Evolutionary conservation across 108 stramenopile genomes (phyloP), one percentile per base, ranked within the genome.

Genomic region (Cyclotella cryptica): DNA sequence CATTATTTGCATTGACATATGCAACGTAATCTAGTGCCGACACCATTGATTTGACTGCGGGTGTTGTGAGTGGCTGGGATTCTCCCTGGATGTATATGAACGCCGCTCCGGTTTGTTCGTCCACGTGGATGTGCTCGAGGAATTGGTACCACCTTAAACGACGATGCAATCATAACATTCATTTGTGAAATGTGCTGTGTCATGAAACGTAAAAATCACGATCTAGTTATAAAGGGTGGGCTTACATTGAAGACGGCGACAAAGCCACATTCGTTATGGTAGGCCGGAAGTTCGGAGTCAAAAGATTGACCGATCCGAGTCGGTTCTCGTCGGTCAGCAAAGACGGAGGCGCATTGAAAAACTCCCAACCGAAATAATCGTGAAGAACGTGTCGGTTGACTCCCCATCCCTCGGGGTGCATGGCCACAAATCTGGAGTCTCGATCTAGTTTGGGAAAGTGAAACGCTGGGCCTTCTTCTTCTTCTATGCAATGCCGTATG

Each of bases 321-420:
- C 55, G 55, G 5, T 55, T 8, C 24, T 55, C 55, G 22, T 55
- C 55, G 13, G 24, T 26, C 3, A 55, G 24, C 24, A 55, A 24
- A 12, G 55, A 55, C 1, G 24, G 22, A 24, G 13, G 55, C 22
- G 55, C 55, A 2, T 26, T 3, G 22, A 55, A 55, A 26, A 5
- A 22, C 1, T 55, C 24, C 55, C 55, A 55, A 12, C 55, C 55
- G 8, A 55, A 55, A 24, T 55, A 55, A 9, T 55, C 55, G 2
- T 24, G 22, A 12, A 24, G 11, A 12, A 55, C 8, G 3, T 6
- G 22, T 21, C 55, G 55, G 8, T 55, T 55, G 3, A 55, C 55
- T 12, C 55, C 55, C 55, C 55, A 55, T 8, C 55, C 55, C 55
- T 55, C 55, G 55, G 55, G 55, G 24, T 55, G 55, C 55, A 24